These are phyloP conservation scores for Grigorovia yakushimaensis DNA, from an alignment of 805 yeast species.

Conservation along the genomic window DNA sequence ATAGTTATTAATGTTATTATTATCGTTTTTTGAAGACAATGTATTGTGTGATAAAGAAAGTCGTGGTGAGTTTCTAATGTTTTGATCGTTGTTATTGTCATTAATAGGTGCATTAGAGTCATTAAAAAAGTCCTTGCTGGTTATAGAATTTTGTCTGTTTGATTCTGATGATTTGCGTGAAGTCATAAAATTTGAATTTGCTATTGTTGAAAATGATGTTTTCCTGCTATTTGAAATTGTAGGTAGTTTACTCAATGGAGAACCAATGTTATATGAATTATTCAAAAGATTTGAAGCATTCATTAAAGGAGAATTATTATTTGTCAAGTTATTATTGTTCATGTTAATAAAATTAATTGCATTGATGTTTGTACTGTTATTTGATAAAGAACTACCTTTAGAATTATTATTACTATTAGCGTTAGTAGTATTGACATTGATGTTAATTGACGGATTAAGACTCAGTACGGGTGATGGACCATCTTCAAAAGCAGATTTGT, in stretches of 20 bases:
- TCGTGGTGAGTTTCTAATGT: background rate
- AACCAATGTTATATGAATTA: background rate
- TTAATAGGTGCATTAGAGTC: background rate
- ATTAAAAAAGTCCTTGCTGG: background rate
- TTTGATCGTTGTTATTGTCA: too few relatives aligned
- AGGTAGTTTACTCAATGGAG: conserved; percentile 7
- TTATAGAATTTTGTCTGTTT: background rate
- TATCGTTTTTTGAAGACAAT: background rate
- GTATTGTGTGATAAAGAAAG: background rate
- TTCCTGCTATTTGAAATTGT: conserved; percentile 18
- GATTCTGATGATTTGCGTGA: conserved; percentile 5
- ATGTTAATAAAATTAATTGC: background rate
- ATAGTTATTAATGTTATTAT: background rate
- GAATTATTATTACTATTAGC: background rate
- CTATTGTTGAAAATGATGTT: conserved; percentile 15
- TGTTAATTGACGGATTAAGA: conserved; percentile 11
- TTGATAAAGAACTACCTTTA: background rate
- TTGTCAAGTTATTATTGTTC: background rate
- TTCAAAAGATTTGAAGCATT: background rate
- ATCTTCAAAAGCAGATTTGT: conserved; percentile 21
- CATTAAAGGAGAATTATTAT: background rate
- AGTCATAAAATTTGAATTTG: conserved; percentile 13
- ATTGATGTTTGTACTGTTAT: background rate
- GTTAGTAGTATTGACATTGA: background rate
- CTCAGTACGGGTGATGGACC: conserved; percentile 23